Base-by-base conservation (phyloP, 2,329 filamentous ascomycete genomes). In the Fusarium acutatum region DNA sequence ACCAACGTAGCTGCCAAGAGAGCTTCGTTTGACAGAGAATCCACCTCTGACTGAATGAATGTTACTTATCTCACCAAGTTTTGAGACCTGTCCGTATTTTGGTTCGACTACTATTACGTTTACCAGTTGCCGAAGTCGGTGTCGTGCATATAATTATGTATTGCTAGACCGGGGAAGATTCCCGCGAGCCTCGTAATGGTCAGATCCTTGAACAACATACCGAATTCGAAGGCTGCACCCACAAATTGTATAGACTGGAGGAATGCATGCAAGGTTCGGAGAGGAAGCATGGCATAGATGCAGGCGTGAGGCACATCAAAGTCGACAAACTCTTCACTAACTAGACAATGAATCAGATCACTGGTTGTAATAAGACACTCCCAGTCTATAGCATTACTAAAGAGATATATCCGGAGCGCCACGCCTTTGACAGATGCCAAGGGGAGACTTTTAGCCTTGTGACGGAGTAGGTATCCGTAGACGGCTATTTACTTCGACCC, bases 331-430 rank as follows among this genome's bases (percentile, higher is more conserved):
- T 41, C 46, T 52, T 61, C 28, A 53, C 35, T 43, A 40, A 49
- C 35, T 43, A 37, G 44, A 24, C 15, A 41, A 52, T 50, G 49
- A 26, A 71, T 73, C 71, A 73, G 73, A 53, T 68, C 71, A 74
- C 58, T 22, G 47, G 43, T 59, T 57, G 38, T 60, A 24, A 43
- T 43, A 49, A 64, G 24, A 26, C 8, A 28, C 38, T 37, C 66
- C 60, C 18, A 34, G 66, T 38, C 40, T 47, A 59, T 69, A 53
- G 30, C 38, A 38, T 53, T 41, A 53, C 30, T 35, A 59, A 53
- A 37, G 53, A 43, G 24, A 58, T 46, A 52, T 38, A 59, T 35
- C n/a, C 44, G 35, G 22, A 54, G 26, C 35, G 43, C 34, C 38
- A n/a, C 26, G 37, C 46, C 35, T 65, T 59, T 65, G 46, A 59